Base-by-base conservation (phyloP, 768 basidiomycete species). In the Termitomyces sp. region DNA sequence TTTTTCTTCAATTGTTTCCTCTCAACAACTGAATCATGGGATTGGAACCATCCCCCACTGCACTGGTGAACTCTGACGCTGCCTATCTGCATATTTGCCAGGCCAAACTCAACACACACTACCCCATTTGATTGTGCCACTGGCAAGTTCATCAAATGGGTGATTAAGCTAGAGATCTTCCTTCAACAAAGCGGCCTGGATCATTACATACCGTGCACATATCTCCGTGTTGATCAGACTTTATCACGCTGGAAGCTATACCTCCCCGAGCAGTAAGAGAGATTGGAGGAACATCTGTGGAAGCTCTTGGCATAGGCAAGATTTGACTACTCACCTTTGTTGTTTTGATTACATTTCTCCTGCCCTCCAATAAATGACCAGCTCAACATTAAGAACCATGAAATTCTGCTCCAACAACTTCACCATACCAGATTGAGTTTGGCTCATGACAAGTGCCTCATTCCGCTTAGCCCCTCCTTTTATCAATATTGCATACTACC, bases 301-400 rank as follows among this genome's bases (percentile, higher is more conserved):
- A 36, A 5, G 35, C 35, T 5, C 13, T 36, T 6, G 5, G 35
- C 15, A 36, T 36, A 3, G 35, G 15, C 3, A 2, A 6, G 16
- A 16, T 36, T 23, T 6, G 20, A 13, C 11, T 18, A 13, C 39
- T 56, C 64, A 6, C 65, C 66, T n/a, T n/a, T n/a, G n/a, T n/a
- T n/a, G n/a, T n/a, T n/a, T n/a, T n/a, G n/a, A n/a, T n/a, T n/a
- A n/a, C n/a, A n/a, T n/a, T n/a, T n/a, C n/a, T n/a, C n/a, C n/a
- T n/a, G n/a, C n/a, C n/a, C n/a, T n/a, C n/a, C n/a, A n/a, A n/a
- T n/a, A n/a, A n/a, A n/a, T n/a, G n/a, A n/a, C n/a, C n/a, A n/a
- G n/a, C n/a, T n/a, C n/a, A n/a, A n/a, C n/a, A n/a, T n/a, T n/a
- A n/a, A n/a, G n/a, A n/a, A n/a, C n/a, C n/a, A n/a, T n/a, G n/a